Conservation (phyloP, 495 filamentous ascomycete genomes). For the Staphylotrichum tortipilum region DNA sequence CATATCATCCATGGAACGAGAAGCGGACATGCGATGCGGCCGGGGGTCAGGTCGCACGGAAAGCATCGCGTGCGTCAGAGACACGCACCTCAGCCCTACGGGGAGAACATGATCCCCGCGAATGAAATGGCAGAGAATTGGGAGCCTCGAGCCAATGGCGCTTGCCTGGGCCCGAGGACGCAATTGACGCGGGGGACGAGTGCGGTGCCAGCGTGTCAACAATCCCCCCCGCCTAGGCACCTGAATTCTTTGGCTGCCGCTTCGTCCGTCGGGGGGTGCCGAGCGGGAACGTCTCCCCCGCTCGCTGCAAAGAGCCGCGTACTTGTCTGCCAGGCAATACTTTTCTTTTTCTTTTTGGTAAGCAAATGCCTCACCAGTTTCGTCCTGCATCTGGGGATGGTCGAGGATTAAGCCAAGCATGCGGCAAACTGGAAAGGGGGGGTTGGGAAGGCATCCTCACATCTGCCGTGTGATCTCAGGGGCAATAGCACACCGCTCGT, state of each 20-base stretch:
- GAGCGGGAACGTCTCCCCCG: background rate
- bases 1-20: background rate
- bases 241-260: background rate
- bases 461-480: background rate
- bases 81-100: conserved; percentile 7
- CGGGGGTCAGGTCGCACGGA: background rate
- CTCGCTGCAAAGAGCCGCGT: background rate
- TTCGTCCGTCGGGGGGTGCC: background rate
- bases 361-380: background rate
- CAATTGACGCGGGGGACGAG: background rate
- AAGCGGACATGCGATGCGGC: background rate
- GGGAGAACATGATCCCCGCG: background rate
- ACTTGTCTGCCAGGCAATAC: background rate
- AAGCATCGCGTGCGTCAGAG: conserved; percentile 1
- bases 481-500: background rate
- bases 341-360: background rate
- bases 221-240: background rate
- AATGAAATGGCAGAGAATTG: conserved; percentile 4
- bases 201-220: conserved; percentile 1
- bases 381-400: background rate
- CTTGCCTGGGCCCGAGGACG: background rate
- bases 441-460: background rate
- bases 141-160: background rate
- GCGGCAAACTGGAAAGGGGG: background rate
- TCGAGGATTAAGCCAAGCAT: background rate